A percentile compares a stretch with the other conserved stretches of the same genome.
Conservation (phyloP, 2,329 filamentous ascomycete genomes). For the Exophiala lecanii-corni region DNA sequence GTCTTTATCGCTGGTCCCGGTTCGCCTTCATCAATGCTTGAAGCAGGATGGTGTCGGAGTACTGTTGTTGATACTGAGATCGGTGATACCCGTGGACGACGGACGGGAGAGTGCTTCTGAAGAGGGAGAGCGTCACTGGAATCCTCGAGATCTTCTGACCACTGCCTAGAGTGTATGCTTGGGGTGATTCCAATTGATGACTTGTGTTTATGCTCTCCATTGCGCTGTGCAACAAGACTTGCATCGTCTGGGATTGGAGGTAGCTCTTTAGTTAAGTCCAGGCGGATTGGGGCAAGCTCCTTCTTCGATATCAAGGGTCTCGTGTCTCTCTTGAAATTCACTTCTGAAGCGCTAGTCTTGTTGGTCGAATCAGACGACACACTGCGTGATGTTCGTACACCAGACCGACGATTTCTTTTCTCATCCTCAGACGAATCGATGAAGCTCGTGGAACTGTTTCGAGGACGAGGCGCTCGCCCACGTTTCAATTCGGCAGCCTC, state of each 20-base stretch:
- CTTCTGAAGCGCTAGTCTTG: too few species aligned
- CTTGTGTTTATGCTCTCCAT: too few species aligned
- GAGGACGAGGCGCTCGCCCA: background rate
- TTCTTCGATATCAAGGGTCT: too few species aligned
- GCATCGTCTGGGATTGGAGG: too few species aligned
- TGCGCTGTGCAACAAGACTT: too few species aligned
- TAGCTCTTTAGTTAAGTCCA: slow-evolving; percentile 3
- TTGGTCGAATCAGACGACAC: too few species aligned
- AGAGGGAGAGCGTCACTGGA: slow-evolving; percentile 4
- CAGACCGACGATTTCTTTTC: background rate
- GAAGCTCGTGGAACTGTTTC: slow-evolving; percentile 6
- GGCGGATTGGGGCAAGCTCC: too few species aligned
- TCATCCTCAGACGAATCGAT: slow-evolving; percentile 12
- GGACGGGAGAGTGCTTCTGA: slow-evolving; percentile 5
- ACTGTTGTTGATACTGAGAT: background rate
- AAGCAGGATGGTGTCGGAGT: background rate
- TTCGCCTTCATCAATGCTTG: background rate
- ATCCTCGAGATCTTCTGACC: slow-evolving; percentile 1
- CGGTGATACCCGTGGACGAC: background rate
- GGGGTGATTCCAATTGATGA: too few species aligned
- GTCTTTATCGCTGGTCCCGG: background rate
- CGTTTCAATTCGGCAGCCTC: too few species aligned
- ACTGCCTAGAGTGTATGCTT: background rate
- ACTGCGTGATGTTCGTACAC: too few species aligned
- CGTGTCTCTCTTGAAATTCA: too few species aligned